These are phyloP conservation scores for Diplocarpon rosae DNA, from an alignment of 2,329 filamentous ascomycete genomes.

Conservation along the genomic window DNA sequence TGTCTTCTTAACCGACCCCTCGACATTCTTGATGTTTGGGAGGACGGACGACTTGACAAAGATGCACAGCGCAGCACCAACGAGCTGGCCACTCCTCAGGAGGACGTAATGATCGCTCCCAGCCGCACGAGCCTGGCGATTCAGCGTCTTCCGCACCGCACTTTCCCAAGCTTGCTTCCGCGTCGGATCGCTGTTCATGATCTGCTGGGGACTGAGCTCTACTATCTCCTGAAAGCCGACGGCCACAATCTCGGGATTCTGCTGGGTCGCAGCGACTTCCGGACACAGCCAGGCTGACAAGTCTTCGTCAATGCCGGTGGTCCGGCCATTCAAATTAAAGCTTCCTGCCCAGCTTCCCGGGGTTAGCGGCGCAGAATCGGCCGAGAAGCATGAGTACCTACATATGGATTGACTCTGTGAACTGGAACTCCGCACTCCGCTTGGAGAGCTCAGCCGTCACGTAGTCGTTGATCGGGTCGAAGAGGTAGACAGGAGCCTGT, in stretches of 20 bases:
- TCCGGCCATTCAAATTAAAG: constrained; percentile 90
- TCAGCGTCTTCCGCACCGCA: constrained; percentile 68
- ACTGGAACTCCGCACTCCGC: constrained; percentile 61
- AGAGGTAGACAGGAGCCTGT: constrained; percentile 73
- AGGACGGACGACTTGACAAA: constrained; percentile 76
- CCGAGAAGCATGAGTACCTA: constrained; percentile 6
- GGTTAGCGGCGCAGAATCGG: neutral
- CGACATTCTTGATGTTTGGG: constrained; percentile 84
- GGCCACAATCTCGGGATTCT: constrained; percentile 73
- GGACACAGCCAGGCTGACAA: constrained; percentile 80
- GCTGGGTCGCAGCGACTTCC: constrained; percentile 40
- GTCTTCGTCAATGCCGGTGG: constrained; percentile 65
- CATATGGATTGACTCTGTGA: constrained; percentile 62
- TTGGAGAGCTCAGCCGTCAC: constrained; percentile 67
- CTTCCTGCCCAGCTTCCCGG: constrained; percentile 53
- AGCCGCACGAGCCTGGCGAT: constrained; percentile 52
- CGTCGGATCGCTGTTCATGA: constrained; percentile 94
- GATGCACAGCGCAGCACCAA: constrained; percentile 84
- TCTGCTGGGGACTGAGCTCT: constrained; percentile 93
- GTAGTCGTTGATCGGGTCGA: constrained; percentile 89
- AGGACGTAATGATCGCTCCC: constrained; percentile 76
- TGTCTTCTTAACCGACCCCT: constrained; percentile 87
- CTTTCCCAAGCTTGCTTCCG: constrained; percentile 79
- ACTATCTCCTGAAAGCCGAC: constrained; percentile 98
- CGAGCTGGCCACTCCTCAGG: constrained; percentile 82